Base-by-base conservation (phyloP, 768 basidiomycete species). In the Floccularia luteovirens region DNA sequence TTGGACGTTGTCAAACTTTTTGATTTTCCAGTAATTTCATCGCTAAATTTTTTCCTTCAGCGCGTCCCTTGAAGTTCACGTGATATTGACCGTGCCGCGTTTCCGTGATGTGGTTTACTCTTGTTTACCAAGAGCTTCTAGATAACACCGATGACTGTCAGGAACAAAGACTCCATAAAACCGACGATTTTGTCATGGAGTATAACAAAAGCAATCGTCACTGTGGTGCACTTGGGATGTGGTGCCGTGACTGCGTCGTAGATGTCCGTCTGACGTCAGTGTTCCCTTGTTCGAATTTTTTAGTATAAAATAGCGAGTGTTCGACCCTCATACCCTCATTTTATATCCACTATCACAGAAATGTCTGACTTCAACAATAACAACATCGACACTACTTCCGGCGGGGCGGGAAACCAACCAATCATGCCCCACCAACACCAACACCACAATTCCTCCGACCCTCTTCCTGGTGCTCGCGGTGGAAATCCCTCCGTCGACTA, bases 381-480 rank as follows among this genome's bases (percentile, higher is more conserved):
- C 27, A 8, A 30, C 10, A 30, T 30, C n/a, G n/a, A n/a, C n/a
- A n/a, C n/a, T n/a, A n/a, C n/a, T n/a, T n/a, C n/a, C n/a, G n/a
- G n/a, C n/a, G n/a, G 37, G 33, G 20, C 31, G 25, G n/a, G 38
- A 35, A 23, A 12, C 16, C 25, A 39, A 8, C 24, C 25, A 39
- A 41, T 17, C 20, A 27, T 34, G 5, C 24, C 49, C 19, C 30
- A 68, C 1, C 42, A 49, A 36, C 66, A 75, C 53, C 73, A 63
- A 39, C 47, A 69, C 31, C 77, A 81, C 56, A 49, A 60, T 24
- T 50, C 62, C n/a, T 59, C 62, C 20, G 74, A 78, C 31, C 65
- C 66, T 20, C 68, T 77, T 24, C 74, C 75, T 5, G 66, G 66
- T 13, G 54, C 66, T 1, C 56, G 45, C 16, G 58, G 58, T 16